Evolutionary conservation across 768 basidiomycete genomes (phyloP).

Genomic region (Mycena alexandri): DNA sequence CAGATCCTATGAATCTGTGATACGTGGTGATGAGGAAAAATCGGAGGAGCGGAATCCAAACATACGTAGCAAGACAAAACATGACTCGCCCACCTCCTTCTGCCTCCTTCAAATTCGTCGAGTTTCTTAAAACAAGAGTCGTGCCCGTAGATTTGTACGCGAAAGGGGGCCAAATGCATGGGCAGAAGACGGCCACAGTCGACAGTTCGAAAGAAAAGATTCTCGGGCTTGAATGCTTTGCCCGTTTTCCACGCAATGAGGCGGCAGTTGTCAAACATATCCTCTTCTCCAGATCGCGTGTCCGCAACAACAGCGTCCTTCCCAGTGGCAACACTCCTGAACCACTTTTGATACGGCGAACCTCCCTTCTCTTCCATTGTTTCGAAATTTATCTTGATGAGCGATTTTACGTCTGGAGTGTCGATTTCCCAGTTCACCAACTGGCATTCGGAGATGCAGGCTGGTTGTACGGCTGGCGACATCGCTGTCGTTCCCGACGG

Average conservation of each 20-base stretch:
- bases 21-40: background rate
- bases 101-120: conserved; percentile 9
- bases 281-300: background rate
- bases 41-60: background rate
- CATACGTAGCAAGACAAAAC: conserved; percentile 15
- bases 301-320: conserved; percentile 21
- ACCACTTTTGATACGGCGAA: conserved; percentile 39
- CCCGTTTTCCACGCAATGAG: conserved; percentile 40
- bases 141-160: conserved; percentile 31
- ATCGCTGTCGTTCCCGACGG: too few relatives aligned
- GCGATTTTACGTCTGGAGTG: too few relatives aligned
- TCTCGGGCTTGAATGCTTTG: conserved; percentile 31
- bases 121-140: conserved; percentile 9
- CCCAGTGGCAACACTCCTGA: conserved; percentile 30
- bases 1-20: conserved; percentile 41
- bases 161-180: conserved; percentile 28
- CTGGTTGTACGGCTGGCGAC: too few relatives aligned
- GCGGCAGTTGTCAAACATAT: conserved; percentile 23
- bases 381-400: too few relatives aligned
- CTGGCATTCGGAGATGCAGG: too few relatives aligned
- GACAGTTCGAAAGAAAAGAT: conserved; percentile 33
- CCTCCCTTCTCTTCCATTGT: background rate
- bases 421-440: too few relatives aligned
- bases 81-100: background rate
- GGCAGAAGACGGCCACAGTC: conserved; percentile 33